A percentile compares a stretch with the other conserved stretches of the same genome.
phyloP scores from a whole-genome alignment of 108 stramenopile genomes.

The Skeletonema marinoi region DNA sequence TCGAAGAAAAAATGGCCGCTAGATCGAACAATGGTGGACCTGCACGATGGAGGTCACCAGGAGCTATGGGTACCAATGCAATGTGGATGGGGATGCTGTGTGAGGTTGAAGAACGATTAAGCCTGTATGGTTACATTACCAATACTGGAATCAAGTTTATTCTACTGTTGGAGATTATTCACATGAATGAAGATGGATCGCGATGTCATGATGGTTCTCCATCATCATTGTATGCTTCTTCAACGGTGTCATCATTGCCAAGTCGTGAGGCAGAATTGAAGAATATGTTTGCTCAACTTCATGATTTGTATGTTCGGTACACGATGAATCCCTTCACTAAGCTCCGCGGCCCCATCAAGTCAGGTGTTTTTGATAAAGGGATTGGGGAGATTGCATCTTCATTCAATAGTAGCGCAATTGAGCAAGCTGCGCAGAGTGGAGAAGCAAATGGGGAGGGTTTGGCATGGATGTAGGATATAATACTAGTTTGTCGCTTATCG shows the following conservation, averaged over 20 bases:
- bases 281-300: slow-evolving; percentile 39
- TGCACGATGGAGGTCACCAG: slow-evolving; percentile 45
- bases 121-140: slow-evolving; percentile 44
- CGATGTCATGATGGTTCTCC: slow-evolving; percentile 3
- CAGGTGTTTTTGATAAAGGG: slow-evolving; percentile 38
- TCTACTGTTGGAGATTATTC: slow-evolving; percentile 30
- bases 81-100: slow-evolving; percentile 53
- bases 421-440: neutral
- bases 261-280: slow-evolving; percentile 38
- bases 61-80: slow-evolving; percentile 30
- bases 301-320: slow-evolving; percentile 48
- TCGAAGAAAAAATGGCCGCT: slow-evolving; percentile 40
- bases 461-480: neutral
- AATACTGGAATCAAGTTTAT: slow-evolving; percentile 57
- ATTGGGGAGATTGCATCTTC: slow-evolving; percentile 26
- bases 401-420: slow-evolving; percentile 18
- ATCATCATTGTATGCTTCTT: neutral
- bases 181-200: slow-evolving; percentile 26
- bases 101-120: slow-evolving; percentile 42
- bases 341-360: slow-evolving; percentile 37
- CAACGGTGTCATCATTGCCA: slow-evolving; percentile 3
- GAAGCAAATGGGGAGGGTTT: neutral
- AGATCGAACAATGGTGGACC: slow-evolving; percentile 9
- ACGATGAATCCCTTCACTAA: slow-evolving; percentile 50
- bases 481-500: too few species aligned